Base-by-base conservation (phyloP, 306 rosid genomes). In the Hippophae tibetana region DNA sequence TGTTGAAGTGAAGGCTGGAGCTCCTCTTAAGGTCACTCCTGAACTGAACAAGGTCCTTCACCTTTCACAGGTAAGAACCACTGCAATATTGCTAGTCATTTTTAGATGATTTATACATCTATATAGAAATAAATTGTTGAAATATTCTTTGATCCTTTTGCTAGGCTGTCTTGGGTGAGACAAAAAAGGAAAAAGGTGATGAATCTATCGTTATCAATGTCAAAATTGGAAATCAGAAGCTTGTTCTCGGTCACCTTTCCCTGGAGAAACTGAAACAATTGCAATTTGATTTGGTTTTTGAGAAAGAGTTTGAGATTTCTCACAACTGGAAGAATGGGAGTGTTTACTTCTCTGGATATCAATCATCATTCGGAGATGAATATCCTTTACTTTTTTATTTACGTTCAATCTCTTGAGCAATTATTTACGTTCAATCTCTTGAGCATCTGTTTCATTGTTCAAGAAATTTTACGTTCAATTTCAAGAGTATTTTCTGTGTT, bases 1-100 rank as follows among this genome's bases (percentile, higher is more conserved):
- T 73, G 85, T 82, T 58, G 99, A 93, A 78, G 94, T 93, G 31
- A 88, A 84, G 78, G 80, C 84, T 52, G 99, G 99, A 23, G 83
- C 80, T 69, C 53, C 77, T 18, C 60, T 80, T 11, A 76, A 65
- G 25, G 86, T 86, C 0, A 61, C 62, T 12, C 95, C 95, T 2
- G 54, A n/a, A 0, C 66, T 42, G 1, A 78, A 56, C 1, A 73
- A 61, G 8, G 66, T 69, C 55, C 23, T 93, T 3, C 99, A 93
- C 66, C 80, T 93, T 27, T 93, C 99, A 9, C 97, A 88, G 99
- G 99, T 93, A 58, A 52, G 73, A 23, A 6, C 54, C 51, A 8
- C 10, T 53, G 13, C 10, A 27, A 18, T 5, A 1, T 53, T 7
- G 57, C 57, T 53, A 0, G 23, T 53, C 27, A 8, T 31, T 9